These are phyloP conservation scores for Ustilago sp. DNA, from an alignment of 1,284 basidiomycete genomes.

Conservation along the genomic window DNA sequence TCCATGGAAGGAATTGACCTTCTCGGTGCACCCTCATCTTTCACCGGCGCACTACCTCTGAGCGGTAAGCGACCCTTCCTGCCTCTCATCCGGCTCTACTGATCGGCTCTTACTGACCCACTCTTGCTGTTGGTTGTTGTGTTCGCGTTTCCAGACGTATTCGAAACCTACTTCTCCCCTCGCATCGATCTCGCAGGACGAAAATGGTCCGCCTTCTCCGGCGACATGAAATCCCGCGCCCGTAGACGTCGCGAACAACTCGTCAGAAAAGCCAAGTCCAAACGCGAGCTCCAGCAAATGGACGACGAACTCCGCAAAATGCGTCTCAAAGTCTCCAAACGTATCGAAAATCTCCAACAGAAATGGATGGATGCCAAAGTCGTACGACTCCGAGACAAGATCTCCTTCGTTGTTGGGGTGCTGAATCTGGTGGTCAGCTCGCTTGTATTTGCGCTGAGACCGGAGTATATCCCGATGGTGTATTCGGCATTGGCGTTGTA, in stretches of 20 bases:
- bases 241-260: conserved; percentile 75
- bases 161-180: too few species aligned
- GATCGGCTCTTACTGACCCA: neutral
- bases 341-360: conserved; percentile 78
- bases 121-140: neutral
- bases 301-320: conserved; percentile 86
- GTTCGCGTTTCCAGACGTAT: too few species aligned
- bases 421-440: conserved; percentile 72
- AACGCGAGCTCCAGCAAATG: conserved; percentile 74
- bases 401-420: conserved; percentile 90
- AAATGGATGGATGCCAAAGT: conserved; percentile 91
- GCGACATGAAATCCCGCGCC: conserved; percentile 79
- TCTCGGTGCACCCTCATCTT: conserved; percentile 20
- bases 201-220: conserved; percentile 84
- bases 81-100: neutral
- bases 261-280: conserved; percentile 76
- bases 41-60: conserved; percentile 25
- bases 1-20: conserved; percentile 49
- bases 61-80: conserved; percentile 11
- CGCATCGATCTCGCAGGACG: conserved; percentile 82
- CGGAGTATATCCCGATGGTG: conserved; percentile 79
- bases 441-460: conserved; percentile 83
- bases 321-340: conserved; percentile 79
- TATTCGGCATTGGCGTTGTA: conserved; percentile 81
- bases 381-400: conserved; percentile 73